Evolutionary conservation across 2,329 filamentous ascomycete species (phyloP).

Genomic region (Pestalotiopsis sp.): DNA sequence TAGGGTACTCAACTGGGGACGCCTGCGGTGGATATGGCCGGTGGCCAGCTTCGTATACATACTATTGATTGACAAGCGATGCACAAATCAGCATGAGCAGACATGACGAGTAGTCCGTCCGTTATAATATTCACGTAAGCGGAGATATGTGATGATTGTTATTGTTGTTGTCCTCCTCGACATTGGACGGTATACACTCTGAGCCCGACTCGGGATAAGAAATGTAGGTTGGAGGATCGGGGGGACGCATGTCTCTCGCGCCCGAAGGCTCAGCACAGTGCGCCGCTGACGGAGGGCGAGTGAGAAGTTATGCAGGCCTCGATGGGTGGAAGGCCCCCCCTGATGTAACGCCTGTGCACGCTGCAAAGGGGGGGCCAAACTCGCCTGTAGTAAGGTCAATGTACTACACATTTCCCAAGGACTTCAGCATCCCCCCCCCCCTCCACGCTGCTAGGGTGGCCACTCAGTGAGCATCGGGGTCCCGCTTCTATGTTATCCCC

Average conservation of each 20-base stretch:
- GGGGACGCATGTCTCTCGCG: conserved; percentile 2
- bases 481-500: conserved; percentile 15
- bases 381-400: neutral
- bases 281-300: neutral
- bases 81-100: neutral
- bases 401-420: neutral
- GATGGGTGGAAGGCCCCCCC: neutral
- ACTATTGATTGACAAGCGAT: neutral
- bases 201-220: conserved; percentile 5
- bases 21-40: neutral
- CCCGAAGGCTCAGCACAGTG: conserved; percentile 4
- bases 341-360: conserved; percentile 1
- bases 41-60: neutral
- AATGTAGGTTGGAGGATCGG: conserved; percentile 4
- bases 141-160: too few relatives aligned
- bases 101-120: too few relatives aligned
- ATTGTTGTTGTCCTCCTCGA: neutral
- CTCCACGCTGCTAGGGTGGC: conserved; percentile 2
- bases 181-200: neutral
- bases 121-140: too few relatives aligned
- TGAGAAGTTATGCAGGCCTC: neutral
- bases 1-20: neutral
- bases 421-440: neutral
- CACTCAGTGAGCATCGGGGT: neutral
- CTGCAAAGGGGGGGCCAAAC: neutral